Evolutionary conservation across 2,329 filamentous ascomycete genomes (phyloP), one percentile per base, ranked within the genome.

Genomic region (Aspergillus transmontanensis): DNA sequence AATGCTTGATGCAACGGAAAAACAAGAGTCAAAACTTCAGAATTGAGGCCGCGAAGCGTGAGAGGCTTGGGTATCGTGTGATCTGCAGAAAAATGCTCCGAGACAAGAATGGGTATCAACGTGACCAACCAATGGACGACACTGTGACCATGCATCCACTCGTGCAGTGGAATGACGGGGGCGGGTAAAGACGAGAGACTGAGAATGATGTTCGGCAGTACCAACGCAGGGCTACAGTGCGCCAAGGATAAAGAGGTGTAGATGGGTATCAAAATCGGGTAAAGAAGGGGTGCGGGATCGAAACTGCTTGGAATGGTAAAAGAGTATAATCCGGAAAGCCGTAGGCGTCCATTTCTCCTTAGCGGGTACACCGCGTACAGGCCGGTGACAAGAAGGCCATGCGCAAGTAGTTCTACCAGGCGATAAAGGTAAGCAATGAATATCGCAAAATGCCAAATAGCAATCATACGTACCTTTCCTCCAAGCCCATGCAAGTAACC

Each of bases 251-350:
- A 81, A 1, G 93, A 89, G 32, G 95, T 90, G 53, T 94, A 83
- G 19, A 94, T 79, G 0, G 94, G 92, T 34, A 97, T 83, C 2
- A 89, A 79, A 6, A 90, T 85, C 21, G 94, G 94, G 74, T 97
- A 98, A 62, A 97, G 78, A n/a, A 97, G 83, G 12, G 94, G 92
- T 7, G 94, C 94, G 3, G 93, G 94, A 73, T 98, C 94, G 77
- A 97, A 96, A n/a, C 86, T 84, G 4, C 87, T 81, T 0, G 93
- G 93, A 43, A 97, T 81, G 46, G 84, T 83, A 70, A 89, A 86
- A 56, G 82, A 81, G 67, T 74, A 79, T 57, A 78, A 69, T 57
- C 77, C 69, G 39, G 74, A 75, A 41, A 73, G 66, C 59, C 68
- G 69, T 26, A 69, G 58, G 57, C 71, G 73, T 64, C 72, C 70